Evolutionary conservation across 371 early-diverging fungal genomes (phyloP).

Genomic region (Mucor piriformis): DNA sequence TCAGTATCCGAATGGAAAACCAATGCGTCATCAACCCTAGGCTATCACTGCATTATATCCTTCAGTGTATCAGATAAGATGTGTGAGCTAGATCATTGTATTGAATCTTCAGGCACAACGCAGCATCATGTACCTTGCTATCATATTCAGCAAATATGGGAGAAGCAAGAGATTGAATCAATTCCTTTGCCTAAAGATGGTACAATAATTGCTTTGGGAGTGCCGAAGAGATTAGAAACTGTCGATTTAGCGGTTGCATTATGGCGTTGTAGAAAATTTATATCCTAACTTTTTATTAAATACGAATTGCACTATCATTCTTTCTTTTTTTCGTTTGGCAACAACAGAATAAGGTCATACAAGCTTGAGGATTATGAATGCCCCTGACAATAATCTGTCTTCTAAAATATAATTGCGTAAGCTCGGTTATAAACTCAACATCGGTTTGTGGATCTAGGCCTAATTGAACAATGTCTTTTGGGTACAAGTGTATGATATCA

Average conservation of each 20-base stretch:
- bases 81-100: constrained; percentile 7
- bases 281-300: constrained; percentile 2
- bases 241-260: constrained; percentile 16
- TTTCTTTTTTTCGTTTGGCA: not conserved
- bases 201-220: constrained; percentile 9
- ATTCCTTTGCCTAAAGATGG: not conserved
- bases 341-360: constrained; percentile 2
- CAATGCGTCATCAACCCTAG: not conserved
- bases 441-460: constrained; percentile 52
- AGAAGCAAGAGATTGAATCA: not conserved
- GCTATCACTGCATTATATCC: constrained; percentile 26
- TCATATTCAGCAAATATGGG: constrained; percentile 12
- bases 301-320: not conserved
- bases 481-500: constrained; percentile 25
- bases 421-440: constrained; percentile 39
- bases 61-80: not conserved
- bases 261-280: constrained; percentile 22
- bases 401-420: constrained; percentile 49
- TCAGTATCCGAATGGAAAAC: not conserved
- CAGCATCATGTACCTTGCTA: constrained; percentile 24
- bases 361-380: constrained; percentile 10
- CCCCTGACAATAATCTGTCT: constrained; percentile 32
- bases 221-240: constrained; percentile 12
- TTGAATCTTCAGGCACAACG: not conserved
- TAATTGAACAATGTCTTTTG: constrained; percentile 47